Conservation (phyloP, 768 basidiomycete genomes). For the Clitopilus passeckerianus region DNA sequence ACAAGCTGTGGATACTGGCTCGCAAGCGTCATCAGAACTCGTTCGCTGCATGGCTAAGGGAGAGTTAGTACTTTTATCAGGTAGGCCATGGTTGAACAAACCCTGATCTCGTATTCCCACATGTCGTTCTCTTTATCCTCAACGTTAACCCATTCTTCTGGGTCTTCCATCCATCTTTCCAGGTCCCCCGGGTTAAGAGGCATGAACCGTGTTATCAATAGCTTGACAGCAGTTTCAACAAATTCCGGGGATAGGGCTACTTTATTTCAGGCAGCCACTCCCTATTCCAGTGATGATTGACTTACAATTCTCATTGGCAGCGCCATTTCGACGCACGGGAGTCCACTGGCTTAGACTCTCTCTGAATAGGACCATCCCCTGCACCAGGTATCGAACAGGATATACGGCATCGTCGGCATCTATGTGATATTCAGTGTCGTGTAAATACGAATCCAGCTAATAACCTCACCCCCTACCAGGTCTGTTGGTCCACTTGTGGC, state of each 20-base stretch:
- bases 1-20: slow-evolving; percentile 68
- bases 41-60: slow-evolving; percentile 82
- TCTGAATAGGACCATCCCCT: slow-evolving; percentile 83
- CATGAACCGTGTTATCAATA: slow-evolving; percentile 82
- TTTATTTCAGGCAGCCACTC: slow-evolving; percentile 1
- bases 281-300: not conserved
- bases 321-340: slow-evolving; percentile 55
- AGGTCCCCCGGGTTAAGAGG: slow-evolving; percentile 80
- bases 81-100: slow-evolving; percentile 29
- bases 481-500: slow-evolving; percentile 54
- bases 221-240: slow-evolving; percentile 65
- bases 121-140: slow-evolving; percentile 89
- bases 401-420: slow-evolving; percentile 62
- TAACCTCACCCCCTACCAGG: slow-evolving; percentile 48
- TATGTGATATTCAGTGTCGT: slow-evolving; percentile 17
- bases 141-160: slow-evolving; percentile 91
- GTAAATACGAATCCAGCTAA: not conserved
- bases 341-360: slow-evolving; percentile 80
- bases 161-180: slow-evolving; percentile 79
- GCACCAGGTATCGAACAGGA: slow-evolving; percentile 77
- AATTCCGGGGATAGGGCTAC: slow-evolving; percentile 64
- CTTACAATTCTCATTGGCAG: slow-evolving; percentile 55
- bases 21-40: slow-evolving; percentile 80
- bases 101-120: slow-evolving; percentile 92
- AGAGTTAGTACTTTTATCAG: slow-evolving; percentile 1